phyloP scores from a whole-genome alignment of 805 yeast species.

The Grigorovia humatica region DNA sequence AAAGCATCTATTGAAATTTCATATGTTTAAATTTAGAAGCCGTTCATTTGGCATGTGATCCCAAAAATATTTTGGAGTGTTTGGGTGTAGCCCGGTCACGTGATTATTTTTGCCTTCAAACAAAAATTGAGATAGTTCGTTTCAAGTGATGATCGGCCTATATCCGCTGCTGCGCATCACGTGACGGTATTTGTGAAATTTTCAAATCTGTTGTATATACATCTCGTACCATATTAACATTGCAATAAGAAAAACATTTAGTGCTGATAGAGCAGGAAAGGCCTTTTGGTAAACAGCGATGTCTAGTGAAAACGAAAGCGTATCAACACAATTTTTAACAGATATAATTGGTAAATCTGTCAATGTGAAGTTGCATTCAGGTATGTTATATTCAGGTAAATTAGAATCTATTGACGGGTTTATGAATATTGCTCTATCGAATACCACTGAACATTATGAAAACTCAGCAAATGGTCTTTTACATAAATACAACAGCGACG shows the following conservation, averaged over 20 bases:
- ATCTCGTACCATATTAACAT: too few species aligned
- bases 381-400: conserved; percentile 68
- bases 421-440: conserved; percentile 85
- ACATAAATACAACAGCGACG: conserved; percentile 25
- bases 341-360: conserved; percentile 74
- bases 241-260: too few species aligned
- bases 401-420: conserved; percentile 90
- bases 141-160: too few species aligned
- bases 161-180: too few species aligned
- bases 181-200: too few species aligned
- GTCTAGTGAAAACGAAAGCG: conserved; percentile 17
- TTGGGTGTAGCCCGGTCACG: background rate
- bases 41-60: background rate
- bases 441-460: conserved; percentile 50
- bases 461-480: conserved; percentile 23
- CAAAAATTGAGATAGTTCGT: too few species aligned
- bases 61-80: background rate
- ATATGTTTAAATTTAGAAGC: background rate
- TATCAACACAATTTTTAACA: conserved; percentile 70
- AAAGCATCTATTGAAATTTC: background rate
- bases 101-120: too few species aligned
- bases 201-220: too few species aligned
- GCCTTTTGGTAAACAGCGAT: background rate
- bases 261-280: too few species aligned
- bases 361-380: conserved; percentile 74